Evolutionary conservation across 2,329 filamentous ascomycete genomes (phyloP).

Genomic region (Sarocladium kiliense): DNA sequence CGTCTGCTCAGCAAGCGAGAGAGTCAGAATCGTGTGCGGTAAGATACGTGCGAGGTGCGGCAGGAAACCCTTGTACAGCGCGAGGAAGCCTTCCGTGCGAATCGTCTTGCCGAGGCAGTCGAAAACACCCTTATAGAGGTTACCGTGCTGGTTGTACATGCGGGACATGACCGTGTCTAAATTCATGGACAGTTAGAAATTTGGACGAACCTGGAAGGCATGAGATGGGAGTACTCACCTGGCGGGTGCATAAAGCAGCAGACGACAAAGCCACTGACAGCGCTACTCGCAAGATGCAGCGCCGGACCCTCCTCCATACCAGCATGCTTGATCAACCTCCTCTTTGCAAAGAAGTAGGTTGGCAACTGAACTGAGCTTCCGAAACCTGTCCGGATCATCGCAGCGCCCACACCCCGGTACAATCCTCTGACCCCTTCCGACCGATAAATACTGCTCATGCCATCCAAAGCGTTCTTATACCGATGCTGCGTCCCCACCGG

Average conservation of each 20-base stretch:
- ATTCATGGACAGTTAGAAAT: constrained; percentile 7
- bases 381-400: constrained; percentile 94
- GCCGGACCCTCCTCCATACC: constrained; percentile 88
- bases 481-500: constrained; percentile 96
- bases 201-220: background rate
- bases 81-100: constrained; percentile 82
- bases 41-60: constrained; percentile 91
- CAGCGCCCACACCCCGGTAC: constrained; percentile 85
- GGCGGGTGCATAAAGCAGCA: constrained; percentile 98
- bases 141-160: constrained; percentile 97
- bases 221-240: constrained; percentile 9
- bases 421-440: constrained; percentile 74
- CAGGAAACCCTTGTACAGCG: constrained; percentile 96
- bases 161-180: constrained; percentile 95
- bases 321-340: constrained; percentile 72
- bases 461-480: constrained; percentile 82
- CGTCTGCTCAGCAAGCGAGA: constrained; percentile 93
- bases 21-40: constrained; percentile 89
- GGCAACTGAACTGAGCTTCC: constrained; percentile 94
- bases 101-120: constrained; percentile 91
- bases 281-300: constrained; percentile 82
- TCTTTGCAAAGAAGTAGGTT: constrained; percentile 97
- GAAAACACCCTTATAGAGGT: constrained; percentile 89
- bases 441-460: constrained; percentile 71
- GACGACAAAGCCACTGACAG: constrained; percentile 89